Evolutionary conservation across 2,329 filamentous ascomycete genomes (phyloP), one percentile per base, ranked within the genome.

Genomic region (Aspergillus clavatus): DNA sequence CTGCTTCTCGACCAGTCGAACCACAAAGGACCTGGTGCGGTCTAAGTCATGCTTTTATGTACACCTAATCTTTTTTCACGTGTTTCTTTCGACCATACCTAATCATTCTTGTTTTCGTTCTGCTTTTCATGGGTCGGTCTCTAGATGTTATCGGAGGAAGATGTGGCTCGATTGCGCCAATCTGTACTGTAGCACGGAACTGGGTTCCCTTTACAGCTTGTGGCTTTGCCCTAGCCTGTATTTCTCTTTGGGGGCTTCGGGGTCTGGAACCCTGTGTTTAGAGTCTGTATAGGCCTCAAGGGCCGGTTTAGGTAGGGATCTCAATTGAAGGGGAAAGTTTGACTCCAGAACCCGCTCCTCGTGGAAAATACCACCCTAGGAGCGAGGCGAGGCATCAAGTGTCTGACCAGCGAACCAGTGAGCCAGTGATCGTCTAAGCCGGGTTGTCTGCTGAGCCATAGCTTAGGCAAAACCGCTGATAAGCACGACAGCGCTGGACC

Each of bases 1-100:
- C 71, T 97, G 44, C 69, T 97, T 53, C 77, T 97, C 16, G 90
- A 96, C 69, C 86, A 84, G 37, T 69, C 68, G 21, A 67, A 68
- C 28, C 65, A 70, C 47, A 70, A 70, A 50, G 68, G 67, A 3
- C 67, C 66, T 35, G 67, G 66, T 8, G 66, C 66, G 26, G 67
- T 70, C 47, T 70, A 54, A 58, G 46, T 33, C 18, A 35, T 31
- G 31, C 19, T 46, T 43, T 22, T 18, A 36, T 46, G 45, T 51
- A 50, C 50, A 35, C 22, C 38, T 48, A 21, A 19, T 42, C 27
- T 40, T 35, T 43, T n/a, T 39, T 42, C 22, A 16, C 42, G 29
- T 31, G 29, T 38, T 45, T 19, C 24, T 33, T 27, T 31, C 22
- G 3, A 26, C 14, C 18, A n/a, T n/a, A n/a, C n/a, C n/a, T n/a